Conservation (phyloP, 352 stramenopile species). For the Globisporangium paddicum region DNA sequence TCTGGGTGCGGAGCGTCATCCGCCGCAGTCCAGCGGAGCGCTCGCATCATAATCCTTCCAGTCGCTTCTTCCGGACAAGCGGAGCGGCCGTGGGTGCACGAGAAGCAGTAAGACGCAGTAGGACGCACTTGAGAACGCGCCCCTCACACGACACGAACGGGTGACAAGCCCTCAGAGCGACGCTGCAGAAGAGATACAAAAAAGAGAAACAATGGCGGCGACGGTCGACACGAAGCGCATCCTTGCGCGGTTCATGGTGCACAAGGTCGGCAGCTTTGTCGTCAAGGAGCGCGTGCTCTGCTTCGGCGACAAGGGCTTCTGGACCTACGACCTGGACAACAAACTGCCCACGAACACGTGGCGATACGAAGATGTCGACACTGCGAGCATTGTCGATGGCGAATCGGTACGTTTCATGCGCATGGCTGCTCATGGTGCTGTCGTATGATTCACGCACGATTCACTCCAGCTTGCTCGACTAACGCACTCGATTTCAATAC, state of each 20-base stretch:
- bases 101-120: too few relatives aligned
- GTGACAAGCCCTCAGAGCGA: background rate
- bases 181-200: too few relatives aligned
- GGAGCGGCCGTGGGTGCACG: background rate
- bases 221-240: conserved; percentile 55
- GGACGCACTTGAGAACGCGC: conserved; percentile 1
- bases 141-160: background rate
- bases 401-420: conserved; percentile 34
- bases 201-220: background rate
- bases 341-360: conserved; percentile 76
- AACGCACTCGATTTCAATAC: background rate
- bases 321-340: conserved; percentile 62
- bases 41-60: background rate
- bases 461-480: background rate
- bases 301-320: conserved; percentile 73
- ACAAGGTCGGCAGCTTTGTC: conserved; percentile 80
- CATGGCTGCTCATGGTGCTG: background rate
- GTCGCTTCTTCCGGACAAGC: background rate
- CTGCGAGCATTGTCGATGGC: conserved; percentile 50
- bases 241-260: conserved; percentile 76
- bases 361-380: conserved; percentile 76
- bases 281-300: conserved; percentile 82
- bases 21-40: background rate
- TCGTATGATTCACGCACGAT: background rate
- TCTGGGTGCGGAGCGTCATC: background rate